Percentiles rank a stretch among this genome's conserved stretches.
These are phyloP conservation scores for Puccinia hordei DNA, from an alignment of 1,284 basidiomycete genomes.

Conservation along the genomic window DNA sequence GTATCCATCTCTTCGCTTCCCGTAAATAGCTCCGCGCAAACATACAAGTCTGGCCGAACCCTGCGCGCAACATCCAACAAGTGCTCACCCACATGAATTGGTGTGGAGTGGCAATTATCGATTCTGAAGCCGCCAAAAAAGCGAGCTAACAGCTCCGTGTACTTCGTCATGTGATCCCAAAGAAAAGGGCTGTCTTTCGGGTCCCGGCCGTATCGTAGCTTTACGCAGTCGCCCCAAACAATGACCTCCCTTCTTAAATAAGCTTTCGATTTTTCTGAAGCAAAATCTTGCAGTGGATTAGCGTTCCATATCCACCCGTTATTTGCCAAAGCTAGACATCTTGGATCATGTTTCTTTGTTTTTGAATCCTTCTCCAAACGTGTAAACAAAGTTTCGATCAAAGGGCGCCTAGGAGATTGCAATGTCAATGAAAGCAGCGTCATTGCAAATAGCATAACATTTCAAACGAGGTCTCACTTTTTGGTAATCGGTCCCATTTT, in stretches of 20 bases:
- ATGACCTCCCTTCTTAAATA: conserved; percentile 95
- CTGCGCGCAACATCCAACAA: conserved; percentile 89
- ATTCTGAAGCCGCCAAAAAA: conserved; percentile 93
- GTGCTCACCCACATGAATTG: conserved; percentile 83
- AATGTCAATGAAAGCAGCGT: neutral
- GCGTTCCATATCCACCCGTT: conserved; percentile 99
- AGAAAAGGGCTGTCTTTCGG: conserved; percentile 87
- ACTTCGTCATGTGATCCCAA: conserved; percentile 88
- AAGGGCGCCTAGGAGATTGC: conserved; percentile 66
- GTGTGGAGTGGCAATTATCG: conserved; percentile 98
- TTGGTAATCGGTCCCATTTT: conserved; percentile 77
- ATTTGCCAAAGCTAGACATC: conserved; percentile 81
- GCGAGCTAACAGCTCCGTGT: conserved; percentile 75
- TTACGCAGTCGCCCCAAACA: conserved; percentile 96
- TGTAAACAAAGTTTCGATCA: conserved; percentile 88
- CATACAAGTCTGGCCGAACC: conserved; percentile 85
- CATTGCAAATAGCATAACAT: neutral
- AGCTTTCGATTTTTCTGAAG: conserved; percentile 88
- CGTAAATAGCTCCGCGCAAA: conserved; percentile 95
- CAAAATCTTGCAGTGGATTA: conserved; percentile 91
- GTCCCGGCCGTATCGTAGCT: conserved; percentile 82
- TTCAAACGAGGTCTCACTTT: conserved; percentile 64
- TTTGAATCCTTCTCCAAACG: conserved; percentile 67
- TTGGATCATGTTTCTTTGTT: conserved; percentile 68
- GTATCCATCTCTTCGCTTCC: conserved; percentile 91